Conservation (phyloP, 306 rosid genomes). For the Prunus kanzakura region DNA sequence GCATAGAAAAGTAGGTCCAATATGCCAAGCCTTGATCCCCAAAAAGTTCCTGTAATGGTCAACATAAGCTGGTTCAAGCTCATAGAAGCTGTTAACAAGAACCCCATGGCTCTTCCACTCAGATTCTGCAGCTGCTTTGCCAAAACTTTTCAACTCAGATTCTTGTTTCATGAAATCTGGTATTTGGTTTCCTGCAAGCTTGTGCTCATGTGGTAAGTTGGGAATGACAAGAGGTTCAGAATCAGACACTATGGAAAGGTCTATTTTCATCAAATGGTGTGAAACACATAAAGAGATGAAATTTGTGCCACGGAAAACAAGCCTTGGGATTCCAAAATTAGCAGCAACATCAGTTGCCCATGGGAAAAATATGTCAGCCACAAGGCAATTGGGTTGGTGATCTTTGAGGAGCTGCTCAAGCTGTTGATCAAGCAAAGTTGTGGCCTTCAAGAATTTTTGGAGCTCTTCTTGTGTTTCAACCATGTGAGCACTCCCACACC, state of each 20-base stretch:
- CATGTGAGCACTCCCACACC: background rate
- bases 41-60: constrained; percentile 23
- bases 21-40: constrained; percentile 37
- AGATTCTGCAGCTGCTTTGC: background rate
- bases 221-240: background rate
- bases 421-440: background rate
- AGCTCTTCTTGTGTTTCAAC: background rate
- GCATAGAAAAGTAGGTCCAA: constrained; percentile 52
- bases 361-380: constrained; percentile 27
- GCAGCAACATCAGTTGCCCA: constrained; percentile 31
- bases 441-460: constrained; percentile 11
- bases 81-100: constrained; percentile 30
- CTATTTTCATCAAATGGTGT: background rate
- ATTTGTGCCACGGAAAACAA: constrained; percentile 32
- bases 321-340: constrained; percentile 36
- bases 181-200: background rate
- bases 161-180: background rate
- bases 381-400: constrained; percentile 27
- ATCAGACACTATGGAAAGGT: background rate
- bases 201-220: background rate
- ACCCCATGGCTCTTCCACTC: constrained; percentile 19
- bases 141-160: background rate
- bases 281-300: constrained; percentile 21
- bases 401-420: constrained; percentile 12
- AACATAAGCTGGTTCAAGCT: constrained; percentile 23